Conservation (phyloP, 441 rosid genomes). For the Aquilaria agallochum region DNA sequence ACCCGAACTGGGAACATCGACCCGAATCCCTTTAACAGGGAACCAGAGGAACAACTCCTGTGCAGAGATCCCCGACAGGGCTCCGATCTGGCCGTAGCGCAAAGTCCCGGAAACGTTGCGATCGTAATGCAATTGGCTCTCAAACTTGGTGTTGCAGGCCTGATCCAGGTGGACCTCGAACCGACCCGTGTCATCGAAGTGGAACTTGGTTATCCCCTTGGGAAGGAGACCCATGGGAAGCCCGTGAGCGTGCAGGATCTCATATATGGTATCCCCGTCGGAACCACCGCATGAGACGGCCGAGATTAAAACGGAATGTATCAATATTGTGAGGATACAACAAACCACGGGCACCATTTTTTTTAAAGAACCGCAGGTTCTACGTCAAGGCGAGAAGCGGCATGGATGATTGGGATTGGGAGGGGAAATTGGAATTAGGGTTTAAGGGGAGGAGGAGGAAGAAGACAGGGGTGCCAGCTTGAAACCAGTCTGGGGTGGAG, state of each 20-base stretch:
- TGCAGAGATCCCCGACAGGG: slow-evolving; percentile 56
- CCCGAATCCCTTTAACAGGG: slow-evolving; percentile 69
- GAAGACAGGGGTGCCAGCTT: slow-evolving; percentile 49
- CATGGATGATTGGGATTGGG: slow-evolving; percentile 7
- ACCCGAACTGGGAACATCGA: slow-evolving; percentile 80
- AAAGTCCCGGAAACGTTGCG: slow-evolving; percentile 55
- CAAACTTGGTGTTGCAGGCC: slow-evolving; percentile 78
- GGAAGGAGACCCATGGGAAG: slow-evolving; percentile 81
- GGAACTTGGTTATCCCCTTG: slow-evolving; percentile 51
- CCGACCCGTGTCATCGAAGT: slow-evolving; percentile 40
- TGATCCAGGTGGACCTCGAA: slow-evolving; percentile 62
- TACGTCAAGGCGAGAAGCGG: neutral
- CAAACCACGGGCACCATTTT: slow-evolving; percentile 19
- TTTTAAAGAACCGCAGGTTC: slow-evolving; percentile 1
- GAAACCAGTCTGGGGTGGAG: slow-evolving; percentile 28
- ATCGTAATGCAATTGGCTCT: slow-evolving; percentile 73
- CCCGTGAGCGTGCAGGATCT: slow-evolving; percentile 48
- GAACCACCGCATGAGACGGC: slow-evolving; percentile 17
- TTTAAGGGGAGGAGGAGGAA: slow-evolving; percentile 25
- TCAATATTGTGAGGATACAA: neutral
- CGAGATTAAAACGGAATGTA: slow-evolving; percentile 19
- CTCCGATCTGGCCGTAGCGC: slow-evolving; percentile 43
- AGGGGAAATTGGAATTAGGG: slow-evolving; percentile 24
- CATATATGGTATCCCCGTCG: slow-evolving; percentile 40
- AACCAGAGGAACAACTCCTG: slow-evolving; percentile 86